Conservation (phyloP, 106 monocot genomes). For the Cymbidium sinense region DNA sequence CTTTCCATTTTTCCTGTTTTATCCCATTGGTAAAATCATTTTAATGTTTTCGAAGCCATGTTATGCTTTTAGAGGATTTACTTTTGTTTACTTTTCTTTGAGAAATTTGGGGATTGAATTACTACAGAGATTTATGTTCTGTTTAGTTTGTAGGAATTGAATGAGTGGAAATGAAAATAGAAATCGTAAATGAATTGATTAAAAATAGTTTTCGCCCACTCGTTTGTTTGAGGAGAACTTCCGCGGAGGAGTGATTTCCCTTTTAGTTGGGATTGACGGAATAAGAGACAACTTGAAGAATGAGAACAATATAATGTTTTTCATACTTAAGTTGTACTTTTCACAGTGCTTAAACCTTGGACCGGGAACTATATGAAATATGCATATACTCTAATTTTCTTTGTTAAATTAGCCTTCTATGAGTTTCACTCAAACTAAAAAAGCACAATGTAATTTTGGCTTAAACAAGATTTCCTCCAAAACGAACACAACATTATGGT, state of each 20-base stretch:
- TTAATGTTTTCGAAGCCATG: neutral
- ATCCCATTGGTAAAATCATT: neutral
- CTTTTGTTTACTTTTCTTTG: neutral
- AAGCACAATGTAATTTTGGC: neutral
- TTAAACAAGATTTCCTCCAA: neutral
- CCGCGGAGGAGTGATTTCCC: neutral
- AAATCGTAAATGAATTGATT: neutral
- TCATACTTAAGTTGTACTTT: neutral
- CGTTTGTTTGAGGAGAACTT: neutral
- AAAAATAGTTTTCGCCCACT: neutral
- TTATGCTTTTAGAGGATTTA: neutral
- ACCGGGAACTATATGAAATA: neutral
- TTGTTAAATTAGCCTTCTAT: neutral
- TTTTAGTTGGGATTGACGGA: neutral
- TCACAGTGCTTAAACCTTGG: neutral
- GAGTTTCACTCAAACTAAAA: neutral
- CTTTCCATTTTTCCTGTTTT: neutral
- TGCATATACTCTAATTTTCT: neutral
- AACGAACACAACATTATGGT: neutral
- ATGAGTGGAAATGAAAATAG: neutral
- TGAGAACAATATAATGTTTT: neutral
- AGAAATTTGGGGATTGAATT: neutral
- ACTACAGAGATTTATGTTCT: neutral
- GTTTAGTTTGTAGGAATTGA: neutral
- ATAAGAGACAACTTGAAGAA: neutral